Percentiles rank a stretch among this genome's conserved stretches.
Conservation (phyloP, 306 rosid species). For the Pyrus communis region DNA sequence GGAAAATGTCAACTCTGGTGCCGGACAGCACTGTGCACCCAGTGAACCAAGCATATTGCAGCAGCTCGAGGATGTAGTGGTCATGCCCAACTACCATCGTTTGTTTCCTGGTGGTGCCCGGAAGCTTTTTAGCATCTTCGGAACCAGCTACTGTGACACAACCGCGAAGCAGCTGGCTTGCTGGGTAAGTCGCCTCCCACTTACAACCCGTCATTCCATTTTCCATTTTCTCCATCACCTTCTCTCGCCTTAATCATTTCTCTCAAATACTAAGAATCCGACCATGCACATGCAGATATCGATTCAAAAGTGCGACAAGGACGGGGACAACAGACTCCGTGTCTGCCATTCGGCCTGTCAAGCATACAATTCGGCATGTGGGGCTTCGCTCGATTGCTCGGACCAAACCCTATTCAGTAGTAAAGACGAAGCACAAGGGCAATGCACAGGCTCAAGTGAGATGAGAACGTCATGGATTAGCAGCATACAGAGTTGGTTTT, state of each 20-base stretch:
- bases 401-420: slow-evolving; percentile 90
- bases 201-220: background rate
- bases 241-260: too few species aligned
- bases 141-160: slow-evolving; percentile 78
- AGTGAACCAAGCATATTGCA: slow-evolving; percentile 87
- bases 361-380: slow-evolving; percentile 87
- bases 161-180: slow-evolving; percentile 94
- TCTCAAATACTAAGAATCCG: background rate
- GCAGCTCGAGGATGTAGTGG: slow-evolving; percentile 94
- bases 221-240: background rate
- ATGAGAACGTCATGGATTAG: slow-evolving; percentile 59
- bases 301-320: slow-evolving; percentile 83
- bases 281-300: slow-evolving; percentile 53
- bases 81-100: slow-evolving; percentile 90
- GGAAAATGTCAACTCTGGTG: slow-evolving; percentile 66
- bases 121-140: slow-evolving; percentile 73
- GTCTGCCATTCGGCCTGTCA: slow-evolving; percentile 92
- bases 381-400: slow-evolving; percentile 92
- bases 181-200: slow-evolving; percentile 54
- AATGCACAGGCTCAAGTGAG: slow-evolving; percentile 85
- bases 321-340: slow-evolving; percentile 89
- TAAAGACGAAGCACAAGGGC: slow-evolving; percentile 67
- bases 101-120: slow-evolving; percentile 94
- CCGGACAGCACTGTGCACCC: slow-evolving; percentile 97
- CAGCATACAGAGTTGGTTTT: slow-evolving; percentile 41